A percentile compares a stretch with the other conserved stretches of the same genome.
Evolutionary conservation across 495 filamentous ascomycete species (phyloP).

Genomic region (Oidiodendron maius): DNA sequence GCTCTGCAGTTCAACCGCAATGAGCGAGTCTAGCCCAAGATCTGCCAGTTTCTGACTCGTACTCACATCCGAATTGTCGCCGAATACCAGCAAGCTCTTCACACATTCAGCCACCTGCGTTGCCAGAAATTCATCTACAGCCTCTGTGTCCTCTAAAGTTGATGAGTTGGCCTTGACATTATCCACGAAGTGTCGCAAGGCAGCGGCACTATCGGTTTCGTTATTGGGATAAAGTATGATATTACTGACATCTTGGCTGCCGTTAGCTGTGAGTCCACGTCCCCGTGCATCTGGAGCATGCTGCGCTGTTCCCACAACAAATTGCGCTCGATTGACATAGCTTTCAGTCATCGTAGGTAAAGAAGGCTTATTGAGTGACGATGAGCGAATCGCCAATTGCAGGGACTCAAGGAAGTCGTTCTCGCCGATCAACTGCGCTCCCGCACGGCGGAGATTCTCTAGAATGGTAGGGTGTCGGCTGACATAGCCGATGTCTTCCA

Average conservation of each 20-base stretch:
- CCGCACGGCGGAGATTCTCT: background rate
- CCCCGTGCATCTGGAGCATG: background rate
- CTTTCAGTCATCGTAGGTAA: background rate
- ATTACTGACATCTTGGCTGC: background rate
- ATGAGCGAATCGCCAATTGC: conserved; percentile 9
- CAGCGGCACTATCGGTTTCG: background rate
- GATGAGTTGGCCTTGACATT: background rate
- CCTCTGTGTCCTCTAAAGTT: conserved; percentile 10
- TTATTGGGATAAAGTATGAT: too few relatives aligned
- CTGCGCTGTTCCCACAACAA: background rate
- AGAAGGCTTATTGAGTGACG: background rate
- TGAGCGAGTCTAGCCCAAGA: conserved; percentile 46
- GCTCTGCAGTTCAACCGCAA: conserved; percentile 49
- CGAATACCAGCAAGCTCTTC: too few relatives aligned
- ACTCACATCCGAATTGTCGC: too few relatives aligned
- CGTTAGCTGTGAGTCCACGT: background rate
- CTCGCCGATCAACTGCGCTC: conserved; percentile 6
- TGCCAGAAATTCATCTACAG: conserved; percentile 36
- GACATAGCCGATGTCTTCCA: conserved; percentile 27
- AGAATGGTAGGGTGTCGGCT: conserved; percentile 4
- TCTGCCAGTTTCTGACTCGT: too few relatives aligned
- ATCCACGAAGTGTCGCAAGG: background rate
- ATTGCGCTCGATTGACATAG: background rate
- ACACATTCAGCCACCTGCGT: too few relatives aligned
- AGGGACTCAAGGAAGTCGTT: conserved; percentile 8